Evolutionary conservation across 2,329 filamentous ascomycete genomes (phyloP), one percentile per base, ranked within the genome.

Genomic region (Colletotrichum coccodes): DNA sequence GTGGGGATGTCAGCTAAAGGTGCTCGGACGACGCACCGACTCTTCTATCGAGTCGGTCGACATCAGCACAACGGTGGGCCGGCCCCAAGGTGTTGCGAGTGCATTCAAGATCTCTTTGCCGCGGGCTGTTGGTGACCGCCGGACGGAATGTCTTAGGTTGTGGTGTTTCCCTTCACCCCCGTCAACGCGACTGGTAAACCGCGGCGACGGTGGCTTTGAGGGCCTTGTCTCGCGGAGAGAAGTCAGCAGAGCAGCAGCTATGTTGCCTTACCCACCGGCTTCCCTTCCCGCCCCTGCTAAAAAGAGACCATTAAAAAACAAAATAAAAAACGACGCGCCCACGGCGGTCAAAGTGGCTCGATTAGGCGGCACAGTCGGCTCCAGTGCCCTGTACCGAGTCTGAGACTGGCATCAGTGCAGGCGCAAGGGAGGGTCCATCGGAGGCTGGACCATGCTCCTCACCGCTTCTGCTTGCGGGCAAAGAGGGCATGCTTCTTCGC

Each of bases 361-460:
- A 30, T 23, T 23, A n/a, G 56, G 54, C 18, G 59, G 23, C 64
- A 28, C 53, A n/a, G 14, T 40, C 59, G 40, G 60, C 30, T 32
- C 60, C n/a, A 64, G 16, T 52, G 60, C 53, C 32, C 65, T 42
- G 47, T 26, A 54, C 46, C 49, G 60, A 59, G 46, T 40, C 53
- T 54, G 60, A 59, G 46, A 47, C 53, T 12, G 30, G 30, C 47
- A 30, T 46, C 38, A 38, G 38, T 21, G 47, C 16, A 9, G n/a
- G 38, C 40, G 38, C 16, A 26, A 26, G 3, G 21, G n/a, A 11
- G 44, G 26, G 40, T 18, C 38, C 7, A 36, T 38, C 26, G 28
- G 26, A 50, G 53, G 61, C 61, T 59, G 53, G 53, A 40, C 34
- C 46, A 52, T 40, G 44, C 32, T 40, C 61, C 57, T 60, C 57